Evolutionary conservation across 768 basidiomycete species (phyloP).

Genomic region (Zangia roseola): DNA sequence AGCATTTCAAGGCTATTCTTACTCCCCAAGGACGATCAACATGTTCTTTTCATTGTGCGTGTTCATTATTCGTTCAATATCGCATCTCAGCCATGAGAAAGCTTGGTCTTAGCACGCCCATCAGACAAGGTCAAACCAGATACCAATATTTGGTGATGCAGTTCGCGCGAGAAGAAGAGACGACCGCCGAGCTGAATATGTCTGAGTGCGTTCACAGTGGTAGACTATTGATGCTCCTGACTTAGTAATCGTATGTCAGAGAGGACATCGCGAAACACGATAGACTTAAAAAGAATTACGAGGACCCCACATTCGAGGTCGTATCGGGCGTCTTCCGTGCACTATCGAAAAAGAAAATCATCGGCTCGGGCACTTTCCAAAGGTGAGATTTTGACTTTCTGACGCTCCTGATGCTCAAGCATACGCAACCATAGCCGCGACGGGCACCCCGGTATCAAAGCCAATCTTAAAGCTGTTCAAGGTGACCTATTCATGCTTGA

Average conservation of each 20-base stretch:
- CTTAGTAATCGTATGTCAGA: constrained; percentile 35
- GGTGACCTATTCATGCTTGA: constrained; percentile 98
- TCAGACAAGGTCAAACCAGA: constrained; percentile 95
- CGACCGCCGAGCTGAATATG: constrained; percentile 93
- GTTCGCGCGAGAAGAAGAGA: constrained; percentile 95
- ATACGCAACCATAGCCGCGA: constrained; percentile 55
- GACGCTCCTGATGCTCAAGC: background rate
- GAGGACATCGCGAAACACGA: constrained; percentile 79
- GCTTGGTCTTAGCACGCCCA: constrained; percentile 90
- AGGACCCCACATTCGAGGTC: constrained; percentile 93
- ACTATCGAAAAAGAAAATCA: constrained; percentile 87
- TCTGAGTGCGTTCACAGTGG: constrained; percentile 61
- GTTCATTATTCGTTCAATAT: background rate
- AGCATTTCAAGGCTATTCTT: constrained; percentile 89
- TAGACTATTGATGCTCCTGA: background rate
- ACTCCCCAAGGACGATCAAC: constrained; percentile 94
- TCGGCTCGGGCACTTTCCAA: constrained; percentile 82
- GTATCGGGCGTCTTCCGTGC: constrained; percentile 93
- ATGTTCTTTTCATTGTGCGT: constrained; percentile 91
- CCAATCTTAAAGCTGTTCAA: constrained; percentile 94
- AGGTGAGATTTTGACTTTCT: constrained; percentile 46
- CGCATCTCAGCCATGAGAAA: constrained; percentile 32
- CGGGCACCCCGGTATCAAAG: constrained; percentile 94
- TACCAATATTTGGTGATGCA: constrained; percentile 99
- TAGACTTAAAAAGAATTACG: constrained; percentile 88